A percentile compares a stretch with the other conserved stretches of the same genome.
These are phyloP conservation scores for Adansonia madagascariensis DNA, from an alignment of 441 rosid species.

Conservation along the genomic window DNA sequence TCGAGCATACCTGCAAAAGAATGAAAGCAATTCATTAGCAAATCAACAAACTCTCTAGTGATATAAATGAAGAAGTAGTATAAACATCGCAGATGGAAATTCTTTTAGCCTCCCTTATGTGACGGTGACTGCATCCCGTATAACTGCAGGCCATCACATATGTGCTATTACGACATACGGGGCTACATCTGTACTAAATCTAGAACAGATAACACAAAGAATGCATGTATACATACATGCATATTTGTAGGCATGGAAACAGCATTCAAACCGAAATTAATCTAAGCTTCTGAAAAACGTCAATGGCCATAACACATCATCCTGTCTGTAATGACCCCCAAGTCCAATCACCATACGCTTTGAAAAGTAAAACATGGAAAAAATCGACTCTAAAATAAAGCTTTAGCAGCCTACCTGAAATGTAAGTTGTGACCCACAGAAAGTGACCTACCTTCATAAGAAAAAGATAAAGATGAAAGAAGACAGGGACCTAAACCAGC, in stretches of 20 bases:
- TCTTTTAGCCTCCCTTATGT: background rate
- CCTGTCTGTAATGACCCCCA: background rate
- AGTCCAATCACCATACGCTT: too few species aligned
- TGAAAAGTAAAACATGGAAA: background rate
- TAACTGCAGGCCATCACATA: background rate
- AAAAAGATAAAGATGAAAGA: background rate
- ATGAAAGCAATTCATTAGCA: background rate
- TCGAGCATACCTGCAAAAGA: conserved; percentile 73
- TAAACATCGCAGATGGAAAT: background rate
- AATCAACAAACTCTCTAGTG: background rate
- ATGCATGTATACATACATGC: background rate
- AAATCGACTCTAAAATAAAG: background rate
- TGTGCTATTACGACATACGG: background rate
- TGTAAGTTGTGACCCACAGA: background rate
- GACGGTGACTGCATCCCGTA: background rate
- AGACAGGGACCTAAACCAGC: background rate
- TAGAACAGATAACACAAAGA: background rate
- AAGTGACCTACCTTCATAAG: background rate
- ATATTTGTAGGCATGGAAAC: background rate
- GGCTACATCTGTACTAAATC: background rate
- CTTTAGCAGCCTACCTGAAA: background rate
- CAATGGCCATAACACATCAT: background rate
- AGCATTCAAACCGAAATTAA: background rate
- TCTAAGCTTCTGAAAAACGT: background rate
- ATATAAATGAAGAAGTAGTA: background rate